Base-by-base conservation (phyloP, 2,329 filamentous ascomycete species). In the Exophiala mesophila region DNA sequence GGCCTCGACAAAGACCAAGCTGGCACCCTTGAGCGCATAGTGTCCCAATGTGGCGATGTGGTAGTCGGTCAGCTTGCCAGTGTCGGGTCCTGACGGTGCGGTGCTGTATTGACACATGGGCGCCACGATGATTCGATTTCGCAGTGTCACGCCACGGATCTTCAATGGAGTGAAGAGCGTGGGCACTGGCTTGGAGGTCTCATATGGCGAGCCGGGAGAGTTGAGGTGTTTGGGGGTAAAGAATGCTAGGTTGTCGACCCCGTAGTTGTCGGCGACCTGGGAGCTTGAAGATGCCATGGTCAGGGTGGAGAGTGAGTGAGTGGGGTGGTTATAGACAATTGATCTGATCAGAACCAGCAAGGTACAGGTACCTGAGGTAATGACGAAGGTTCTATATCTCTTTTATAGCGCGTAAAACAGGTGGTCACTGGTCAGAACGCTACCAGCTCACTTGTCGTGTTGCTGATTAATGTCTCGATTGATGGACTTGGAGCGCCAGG, bases 1-100 rank as follows among this genome's bases (percentile, higher is more conserved):
- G 24, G 87, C 85, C 67, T 94, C 88, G 45, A 88, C 71, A 45
- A 87, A 76, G 26, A 51, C 47, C 17, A 56, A 34, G 2, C 36
- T 47, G 1, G 56, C 51, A 8, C 57, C 54, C 38, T 55, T 55
- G 12, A 55, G 41, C 2, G 53, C 53, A 30, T 55, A 54, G 34
- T 55, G 53, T 9, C 57, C 57, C 7, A 59, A 23, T 6, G 71
- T 69, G 3, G 63, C 60, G 7, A 63, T 57, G 53, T 73, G 69
- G 62, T 66, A 73, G 10, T 64, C 62, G 2, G 64, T 69, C 47
- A 64, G 57, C 49, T 63, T 59, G 12, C 69, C 70, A 5, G 66
- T 57, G 23, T 66, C 54, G n/a, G 63, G 42, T 7, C 52, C 52
- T 12, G 20, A 32, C 3, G 54, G 18, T 3, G 50, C 52, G 3